Conservation (phyloP, 371 early-diverging fungal species). For the Mortierella sp. region DNA sequence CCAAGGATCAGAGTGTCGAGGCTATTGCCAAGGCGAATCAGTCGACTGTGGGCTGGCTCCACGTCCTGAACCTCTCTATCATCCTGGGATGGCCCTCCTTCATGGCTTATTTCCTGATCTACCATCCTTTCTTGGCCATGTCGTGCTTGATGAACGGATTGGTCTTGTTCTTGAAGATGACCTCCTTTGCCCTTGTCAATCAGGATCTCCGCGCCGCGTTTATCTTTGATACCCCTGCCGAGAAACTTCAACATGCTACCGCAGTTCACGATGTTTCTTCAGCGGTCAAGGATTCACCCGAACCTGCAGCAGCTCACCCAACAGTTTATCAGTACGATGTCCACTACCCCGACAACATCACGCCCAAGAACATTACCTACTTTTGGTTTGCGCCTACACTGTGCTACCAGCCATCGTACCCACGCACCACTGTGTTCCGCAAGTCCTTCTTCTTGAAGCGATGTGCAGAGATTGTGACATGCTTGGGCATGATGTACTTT, state of each 20-base stretch:
- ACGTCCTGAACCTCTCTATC: slow-evolving; percentile 67
- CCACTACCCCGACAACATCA: slow-evolving; percentile 83
- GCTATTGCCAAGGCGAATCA: slow-evolving; percentile 22
- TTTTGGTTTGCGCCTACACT: slow-evolving; percentile 89
- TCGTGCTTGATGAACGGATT: slow-evolving; percentile 69
- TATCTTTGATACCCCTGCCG: slow-evolving; percentile 34
- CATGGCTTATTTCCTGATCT: slow-evolving; percentile 77
- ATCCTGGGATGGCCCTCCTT: slow-evolving; percentile 74
- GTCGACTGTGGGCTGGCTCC: slow-evolving; percentile 53
- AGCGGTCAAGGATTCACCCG: background rate
- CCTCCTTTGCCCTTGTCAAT: slow-evolving; percentile 81
- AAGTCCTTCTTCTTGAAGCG: slow-evolving; percentile 84
- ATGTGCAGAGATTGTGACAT: slow-evolving; percentile 72
- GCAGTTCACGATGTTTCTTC: slow-evolving; percentile 33
- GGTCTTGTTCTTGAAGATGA: slow-evolving; percentile 81
- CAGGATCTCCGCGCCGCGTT: slow-evolving; percentile 66
- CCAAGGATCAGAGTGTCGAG: slow-evolving; percentile 11
- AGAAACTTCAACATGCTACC: slow-evolving; percentile 20
- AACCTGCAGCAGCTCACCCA: background rate
- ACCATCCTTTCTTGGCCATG: slow-evolving; percentile 79
- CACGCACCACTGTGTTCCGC: slow-evolving; percentile 76
- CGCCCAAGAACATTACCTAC: slow-evolving; percentile 73
- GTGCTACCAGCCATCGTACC: slow-evolving; percentile 92
- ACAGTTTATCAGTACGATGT: slow-evolving; percentile 61
- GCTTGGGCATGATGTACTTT: slow-evolving; percentile 82